Evolutionary conservation across 805 yeast species (phyloP).

Genomic region (Candida jianshihensis): DNA sequence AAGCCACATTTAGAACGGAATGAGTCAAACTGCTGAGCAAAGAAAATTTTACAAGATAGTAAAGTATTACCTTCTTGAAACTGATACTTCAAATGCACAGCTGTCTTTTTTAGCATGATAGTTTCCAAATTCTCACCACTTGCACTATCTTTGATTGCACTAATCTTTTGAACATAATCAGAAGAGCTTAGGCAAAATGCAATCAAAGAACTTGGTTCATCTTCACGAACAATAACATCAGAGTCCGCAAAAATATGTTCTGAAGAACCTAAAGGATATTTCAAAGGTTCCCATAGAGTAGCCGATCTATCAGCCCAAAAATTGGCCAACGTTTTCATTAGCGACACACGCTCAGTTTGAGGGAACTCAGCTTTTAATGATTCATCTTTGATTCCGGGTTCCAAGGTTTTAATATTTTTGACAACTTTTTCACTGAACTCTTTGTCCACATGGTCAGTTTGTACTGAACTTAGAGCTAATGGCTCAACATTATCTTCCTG

Average conservation of each 20-base stretch:
- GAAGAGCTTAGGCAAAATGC: conserved; percentile 86
- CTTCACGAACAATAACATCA: conserved; percentile 89
- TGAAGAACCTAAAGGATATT: conserved; percentile 66
- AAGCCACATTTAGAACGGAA: conserved; percentile 79
- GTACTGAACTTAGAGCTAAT: conserved; percentile 9
- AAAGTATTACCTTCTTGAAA: conserved; percentile 79
- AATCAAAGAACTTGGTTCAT: conserved; percentile 90
- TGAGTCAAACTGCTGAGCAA: conserved; percentile 95
- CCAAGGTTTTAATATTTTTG: conserved; percentile 8
- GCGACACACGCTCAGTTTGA: conserved; percentile 63
- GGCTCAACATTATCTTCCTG: conserved; percentile 40
- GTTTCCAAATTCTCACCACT: conserved; percentile 39
- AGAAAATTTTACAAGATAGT: conserved; percentile 88
- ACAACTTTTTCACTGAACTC: conserved; percentile 1
- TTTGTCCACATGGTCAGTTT: conserved; percentile 11
- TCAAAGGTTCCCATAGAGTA: conserved; percentile 87
- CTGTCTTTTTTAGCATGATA: conserved; percentile 72
- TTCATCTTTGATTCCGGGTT: conserved; percentile 13
- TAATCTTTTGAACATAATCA: conserved; percentile 68
- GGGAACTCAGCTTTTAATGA: conserved; percentile 18
- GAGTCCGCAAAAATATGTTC: conserved; percentile 94
- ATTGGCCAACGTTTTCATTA: conserved; percentile 76
- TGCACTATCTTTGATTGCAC: conserved; percentile 14
- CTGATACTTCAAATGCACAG: conserved; percentile 88
- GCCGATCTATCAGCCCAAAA: conserved; percentile 99